These are phyloP conservation scores for Thozetella sp. DNA, from an alignment of 495 filamentous ascomycete species.

Conservation along the genomic window DNA sequence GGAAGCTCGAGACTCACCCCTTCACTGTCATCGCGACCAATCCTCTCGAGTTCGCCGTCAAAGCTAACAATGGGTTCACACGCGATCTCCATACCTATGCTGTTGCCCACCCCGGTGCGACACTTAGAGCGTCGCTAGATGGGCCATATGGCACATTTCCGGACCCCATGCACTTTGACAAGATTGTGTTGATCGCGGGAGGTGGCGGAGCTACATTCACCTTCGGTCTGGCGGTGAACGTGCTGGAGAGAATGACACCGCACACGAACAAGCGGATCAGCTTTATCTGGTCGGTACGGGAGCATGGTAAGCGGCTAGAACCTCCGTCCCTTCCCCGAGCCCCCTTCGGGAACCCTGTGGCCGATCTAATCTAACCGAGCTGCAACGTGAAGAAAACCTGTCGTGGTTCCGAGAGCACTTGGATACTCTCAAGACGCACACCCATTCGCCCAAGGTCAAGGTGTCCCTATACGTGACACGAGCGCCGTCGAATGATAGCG, in stretches of 20 bases:
- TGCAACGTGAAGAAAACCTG: conserved; percentile 25
- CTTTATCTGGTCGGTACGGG: conserved; percentile 55
- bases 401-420: conserved; percentile 55
- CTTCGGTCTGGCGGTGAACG: conserved; percentile 52
- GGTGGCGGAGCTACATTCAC: conserved; percentile 62
- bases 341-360: background rate
- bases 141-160: conserved; percentile 61
- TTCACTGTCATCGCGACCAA: conserved; percentile 60
- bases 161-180: conserved; percentile 56
- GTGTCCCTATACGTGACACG: conserved; percentile 50
- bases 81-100: conserved; percentile 53
- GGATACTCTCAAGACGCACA: conserved; percentile 35
- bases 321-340: background rate
- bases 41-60: conserved; percentile 56
- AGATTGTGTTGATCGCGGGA: conserved; percentile 59
- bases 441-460: conserved; percentile 42
- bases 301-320: conserved; percentile 43
- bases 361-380: background rate
- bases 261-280: conserved; percentile 46
- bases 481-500: conserved; percentile 8
- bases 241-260: conserved; percentile 43
- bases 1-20: conserved; percentile 59
- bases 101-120: conserved; percentile 42
- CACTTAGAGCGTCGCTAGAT: conserved; percentile 53
- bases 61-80: conserved; percentile 59